Percentiles rank a stretch among this genome's conserved stretches.
These are phyloP conservation scores for Fistulifera pelliculosa DNA, from an alignment of 108 stramenopile species.

Conservation along the genomic window DNA sequence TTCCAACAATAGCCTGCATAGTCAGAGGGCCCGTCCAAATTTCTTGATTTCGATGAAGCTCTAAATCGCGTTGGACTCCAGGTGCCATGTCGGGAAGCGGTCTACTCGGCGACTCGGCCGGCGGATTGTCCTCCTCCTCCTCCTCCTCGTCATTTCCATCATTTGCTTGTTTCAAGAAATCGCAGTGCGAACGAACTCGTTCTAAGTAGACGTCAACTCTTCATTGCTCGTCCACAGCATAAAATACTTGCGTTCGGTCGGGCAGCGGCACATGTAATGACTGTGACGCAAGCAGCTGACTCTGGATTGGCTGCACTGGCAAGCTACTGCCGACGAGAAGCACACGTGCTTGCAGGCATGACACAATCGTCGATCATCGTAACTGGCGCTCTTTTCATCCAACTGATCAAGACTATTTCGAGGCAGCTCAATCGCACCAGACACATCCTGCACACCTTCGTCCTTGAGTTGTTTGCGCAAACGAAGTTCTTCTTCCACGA, in stretches of 20 bases:
- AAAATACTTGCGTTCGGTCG: conserved; percentile 56
- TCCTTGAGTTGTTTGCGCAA: conserved; percentile 46
- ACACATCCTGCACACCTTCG: conserved; percentile 76
- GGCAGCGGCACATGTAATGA: conserved; percentile 83
- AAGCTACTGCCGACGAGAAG: conserved; percentile 91
- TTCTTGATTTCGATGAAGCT: conserved; percentile 4
- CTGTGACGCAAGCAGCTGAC: conserved; percentile 84
- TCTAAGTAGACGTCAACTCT: conserved; percentile 48
- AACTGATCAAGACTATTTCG: conserved; percentile 66
- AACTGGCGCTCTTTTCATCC: conserved; percentile 79
- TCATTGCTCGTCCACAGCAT: conserved; percentile 64
- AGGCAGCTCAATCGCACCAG: conserved; percentile 50
- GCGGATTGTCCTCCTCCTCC: no score
- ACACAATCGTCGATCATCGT: conserved; percentile 89
- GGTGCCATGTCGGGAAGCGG: conserved; percentile 6
- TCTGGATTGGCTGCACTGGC: conserved; percentile 81
- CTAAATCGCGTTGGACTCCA: conserved; percentile 7
- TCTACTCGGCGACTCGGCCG: neutral
- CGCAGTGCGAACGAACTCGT: conserved; percentile 43
- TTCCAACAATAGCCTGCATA: neutral
- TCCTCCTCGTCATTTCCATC: no score
- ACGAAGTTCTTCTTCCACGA: conserved; percentile 63
- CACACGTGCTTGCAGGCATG: conserved; percentile 86
- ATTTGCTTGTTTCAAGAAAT: conserved; percentile 20
- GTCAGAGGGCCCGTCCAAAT: neutral